phyloP scores from a whole-genome alignment of 2,329 filamentous ascomycete species.

The Arthrobotrys conoides region DNA sequence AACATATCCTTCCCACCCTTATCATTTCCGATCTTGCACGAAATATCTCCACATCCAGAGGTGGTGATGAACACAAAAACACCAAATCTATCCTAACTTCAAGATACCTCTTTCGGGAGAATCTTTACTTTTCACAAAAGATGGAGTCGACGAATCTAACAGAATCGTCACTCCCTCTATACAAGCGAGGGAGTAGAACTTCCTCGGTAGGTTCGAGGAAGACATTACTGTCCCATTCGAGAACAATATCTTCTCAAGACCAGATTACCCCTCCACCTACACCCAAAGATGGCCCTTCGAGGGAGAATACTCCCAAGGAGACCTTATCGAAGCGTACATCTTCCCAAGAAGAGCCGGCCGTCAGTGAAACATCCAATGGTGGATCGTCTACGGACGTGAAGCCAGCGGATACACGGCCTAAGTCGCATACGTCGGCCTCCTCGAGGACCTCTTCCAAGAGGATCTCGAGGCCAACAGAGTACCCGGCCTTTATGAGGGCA shows the following conservation, averaged over 20 bases:
- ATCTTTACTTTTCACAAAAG: constrained; percentile 28
- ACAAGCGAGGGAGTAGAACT: constrained; percentile 56
- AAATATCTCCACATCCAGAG: constrained; percentile 31
- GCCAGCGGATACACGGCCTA: constrained; percentile 30
- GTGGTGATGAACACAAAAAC: constrained; percentile 48
- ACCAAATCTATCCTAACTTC: constrained; percentile 8
- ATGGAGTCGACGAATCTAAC: constrained; percentile 42
- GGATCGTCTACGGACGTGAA: constrained; percentile 21
- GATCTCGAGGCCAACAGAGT: constrained; percentile 39
- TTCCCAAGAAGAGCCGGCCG: not conserved
- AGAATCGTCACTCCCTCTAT: constrained; percentile 42
- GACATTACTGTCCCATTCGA: constrained; percentile 53
- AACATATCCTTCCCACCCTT: constrained; percentile 25
- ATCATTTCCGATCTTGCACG: constrained; percentile 24
- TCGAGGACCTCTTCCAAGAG: constrained; percentile 53
- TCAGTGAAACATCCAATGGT: constrained; percentile 18
- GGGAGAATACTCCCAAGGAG: constrained; percentile 41
- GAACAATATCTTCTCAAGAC: constrained; percentile 56
- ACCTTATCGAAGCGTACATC: constrained; percentile 14
- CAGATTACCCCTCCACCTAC: constrained; percentile 59
- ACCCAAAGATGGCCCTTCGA: constrained; percentile 57
- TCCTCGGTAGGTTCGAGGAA: constrained; percentile 60
- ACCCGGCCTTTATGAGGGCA: constrained; percentile 80
- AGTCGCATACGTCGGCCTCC: constrained; percentile 42
- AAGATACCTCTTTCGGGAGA: constrained; percentile 52